A percentile compares a stretch with the other conserved stretches of the same genome.
phyloP scores from a whole-genome alignment of 2,329 filamentous ascomycete species.

The Xylaria digitata region DNA sequence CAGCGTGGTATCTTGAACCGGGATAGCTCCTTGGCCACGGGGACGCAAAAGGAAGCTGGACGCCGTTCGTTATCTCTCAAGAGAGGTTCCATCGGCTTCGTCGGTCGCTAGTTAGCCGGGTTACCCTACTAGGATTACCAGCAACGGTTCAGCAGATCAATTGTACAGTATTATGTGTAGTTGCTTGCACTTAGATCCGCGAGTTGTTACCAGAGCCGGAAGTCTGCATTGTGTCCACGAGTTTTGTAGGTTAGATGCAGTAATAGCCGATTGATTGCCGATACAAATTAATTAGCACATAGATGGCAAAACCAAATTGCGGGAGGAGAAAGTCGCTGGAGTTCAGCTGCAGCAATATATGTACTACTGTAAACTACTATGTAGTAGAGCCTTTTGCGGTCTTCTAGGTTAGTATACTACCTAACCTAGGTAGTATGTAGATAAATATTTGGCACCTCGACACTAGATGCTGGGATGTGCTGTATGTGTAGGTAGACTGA shows the following conservation, averaged over 20 bases:
- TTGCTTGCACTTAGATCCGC: not conserved
- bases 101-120: not conserved
- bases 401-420: too few relatives aligned
- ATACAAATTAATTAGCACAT: not conserved
- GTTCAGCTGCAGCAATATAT: constrained; percentile 1
- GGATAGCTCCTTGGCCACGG: constrained; percentile 22
- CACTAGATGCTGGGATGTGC: not conserved
- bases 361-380: constrained; percentile 2
- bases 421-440: too few relatives aligned
- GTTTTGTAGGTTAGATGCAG: not conserved
- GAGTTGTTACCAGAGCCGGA: constrained; percentile 1
- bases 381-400: too few relatives aligned
- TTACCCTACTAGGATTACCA: constrained; percentile 8
- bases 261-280: constrained; percentile 1
- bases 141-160: not conserved
- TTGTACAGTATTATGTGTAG: not conserved
- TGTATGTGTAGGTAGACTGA: too few relatives aligned
- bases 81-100: not conserved
- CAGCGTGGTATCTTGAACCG: constrained; percentile 3
- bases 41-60: constrained; percentile 33
- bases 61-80: constrained; percentile 19
- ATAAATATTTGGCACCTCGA: not conserved
- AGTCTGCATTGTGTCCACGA: constrained; percentile 1
- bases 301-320: not conserved
- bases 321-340: not conserved